Evolutionary conservation across 208 protist genomes (phyloP).

Genomic region (Leptomonas pyrrhocoris): DNA sequence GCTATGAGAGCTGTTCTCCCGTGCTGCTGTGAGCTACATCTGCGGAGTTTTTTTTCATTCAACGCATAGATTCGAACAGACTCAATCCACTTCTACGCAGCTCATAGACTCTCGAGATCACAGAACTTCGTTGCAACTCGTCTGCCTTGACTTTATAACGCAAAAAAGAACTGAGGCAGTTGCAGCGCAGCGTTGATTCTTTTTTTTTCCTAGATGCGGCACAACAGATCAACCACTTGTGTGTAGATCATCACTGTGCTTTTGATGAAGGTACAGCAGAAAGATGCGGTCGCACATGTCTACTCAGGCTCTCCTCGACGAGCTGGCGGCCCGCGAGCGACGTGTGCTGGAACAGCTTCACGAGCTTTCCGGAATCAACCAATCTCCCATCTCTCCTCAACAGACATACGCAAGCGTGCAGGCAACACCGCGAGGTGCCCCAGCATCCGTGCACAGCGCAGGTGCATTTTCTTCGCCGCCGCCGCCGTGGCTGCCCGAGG

Average conservation of each 20-base stretch:
- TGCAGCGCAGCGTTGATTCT: too few species aligned
- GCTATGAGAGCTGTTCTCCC: too few species aligned
- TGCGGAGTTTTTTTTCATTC: slow-evolving; percentile 1
- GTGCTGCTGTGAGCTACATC: neutral
- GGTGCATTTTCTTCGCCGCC: neutral
- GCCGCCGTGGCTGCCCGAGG: neutral
- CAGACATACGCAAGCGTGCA: slow-evolving; percentile 24
- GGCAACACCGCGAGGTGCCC: slow-evolving; percentile 8
- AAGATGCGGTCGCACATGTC: slow-evolving; percentile 15
- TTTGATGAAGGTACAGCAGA: too few species aligned
- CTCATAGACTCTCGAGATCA: too few species aligned
- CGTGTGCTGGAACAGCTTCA: slow-evolving; percentile 32
- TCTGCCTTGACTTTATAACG: too few species aligned
- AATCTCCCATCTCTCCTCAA: slow-evolving; percentile 28
- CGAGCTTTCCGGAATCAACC: slow-evolving; percentile 26
- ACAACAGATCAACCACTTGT: too few species aligned
- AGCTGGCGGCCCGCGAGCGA: slow-evolving; percentile 26
- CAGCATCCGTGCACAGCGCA: neutral
- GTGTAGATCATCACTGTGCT: too few species aligned
- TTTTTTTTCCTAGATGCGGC: too few species aligned
- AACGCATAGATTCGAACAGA: neutral
- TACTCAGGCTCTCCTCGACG: slow-evolving; percentile 27
- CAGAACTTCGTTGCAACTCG: too few species aligned
- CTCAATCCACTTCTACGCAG: too few species aligned
- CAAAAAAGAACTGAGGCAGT: too few species aligned